Base-by-base conservation (phyloP, 176 grass and related monocot genomes). In the Raddia guianensis region DNA sequence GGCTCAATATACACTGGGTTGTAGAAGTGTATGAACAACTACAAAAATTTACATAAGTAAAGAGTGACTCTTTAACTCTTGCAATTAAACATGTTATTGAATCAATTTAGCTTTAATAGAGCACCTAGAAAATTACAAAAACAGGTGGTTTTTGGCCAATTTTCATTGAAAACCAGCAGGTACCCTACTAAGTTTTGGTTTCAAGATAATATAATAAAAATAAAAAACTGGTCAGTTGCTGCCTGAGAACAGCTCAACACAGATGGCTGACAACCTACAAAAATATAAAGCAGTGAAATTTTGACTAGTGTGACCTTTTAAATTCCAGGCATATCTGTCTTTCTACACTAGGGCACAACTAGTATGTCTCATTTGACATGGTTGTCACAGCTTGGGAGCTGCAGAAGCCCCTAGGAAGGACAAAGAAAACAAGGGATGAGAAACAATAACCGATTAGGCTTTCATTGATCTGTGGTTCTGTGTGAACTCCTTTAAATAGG, bases 1-100 rank as follows among this genome's bases (percentile, higher is more conserved):
- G 43, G 54, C 20, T 63, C n/a, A 68, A 68, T 80, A 54, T 68
- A 80, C 49, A 68, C 47, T 73, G 48, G 47, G 12, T 43, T 79
- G 12, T 15, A 68, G 5, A 18, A 62, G 45, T 68, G 68, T 67
- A 74, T 68, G 45, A 33, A 60, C 43, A 13, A 84, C 69, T 74
- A 45, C 12, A 75, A 47, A 34, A 49, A 61, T 49, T 42, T 20
- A 74, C 33, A 0, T 46, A 54, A 66, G 40, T 33, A 3, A 12
- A 12, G 9, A 37, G 13, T 37, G 61, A 49, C 67, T 81, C 56
- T 51, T 51, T 49, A 71, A 49, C 67, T 81, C 56, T 51, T 51
- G 57, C 47, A 78, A 71, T 71, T 19, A 63, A 7, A 32, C 3
- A n/a, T 67, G 48, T 15, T 19, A 55, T 56, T 68, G 60, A 59